Percentiles rank a stretch among this genome's conserved stretches.
Evolutionary conservation across 2,329 filamentous ascomycete genomes (phyloP).

Genomic region (Boeremia exigua): DNA sequence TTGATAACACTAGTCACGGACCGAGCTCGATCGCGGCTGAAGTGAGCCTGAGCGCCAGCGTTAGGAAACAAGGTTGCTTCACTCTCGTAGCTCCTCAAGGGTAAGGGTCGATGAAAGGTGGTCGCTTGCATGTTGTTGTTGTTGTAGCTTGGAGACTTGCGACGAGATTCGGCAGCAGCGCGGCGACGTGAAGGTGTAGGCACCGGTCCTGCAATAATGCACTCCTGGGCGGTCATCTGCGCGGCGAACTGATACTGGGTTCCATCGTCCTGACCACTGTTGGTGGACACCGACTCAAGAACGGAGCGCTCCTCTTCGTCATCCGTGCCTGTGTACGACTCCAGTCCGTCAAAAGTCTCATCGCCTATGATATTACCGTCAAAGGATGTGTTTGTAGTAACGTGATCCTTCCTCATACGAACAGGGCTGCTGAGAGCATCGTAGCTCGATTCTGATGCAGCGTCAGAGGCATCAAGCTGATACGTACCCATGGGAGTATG

Average conservation of each 20-base stretch:
- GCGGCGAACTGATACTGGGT: constrained; percentile 1
- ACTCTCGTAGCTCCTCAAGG: constrained; percentile 23
- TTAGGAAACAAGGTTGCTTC: constrained; percentile 12
- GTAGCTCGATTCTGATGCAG: constrained; percentile 10
- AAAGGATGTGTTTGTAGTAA: not conserved
- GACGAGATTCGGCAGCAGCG: constrained; percentile 1
- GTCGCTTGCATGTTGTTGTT: not conserved
- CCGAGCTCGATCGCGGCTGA: constrained; percentile 1
- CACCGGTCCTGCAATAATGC: not conserved
- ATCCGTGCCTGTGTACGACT: constrained; percentile 5
- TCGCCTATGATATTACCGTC: not conserved
- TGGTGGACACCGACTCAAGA: constrained; percentile 6
- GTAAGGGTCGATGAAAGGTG: constrained; percentile 21
- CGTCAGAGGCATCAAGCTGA: constrained; percentile 12
- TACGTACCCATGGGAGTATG: not conserved
- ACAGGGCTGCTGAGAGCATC: not conserved
- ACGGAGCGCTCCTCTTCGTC: constrained; percentile 10
- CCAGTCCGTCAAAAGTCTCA: constrained; percentile 5
- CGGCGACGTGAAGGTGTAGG: constrained; percentile 7
- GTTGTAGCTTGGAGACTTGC: not conserved
- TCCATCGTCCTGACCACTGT: not conserved
- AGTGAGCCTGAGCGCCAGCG: not conserved
- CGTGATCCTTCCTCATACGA: not conserved
- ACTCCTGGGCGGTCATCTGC: not conserved
- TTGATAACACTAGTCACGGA: constrained; percentile 3